Percentiles rank a stretch among this genome's conserved stretches.
Evolutionary conservation across 1,284 basidiomycete species (phyloP).

Genomic region (Chondrostereum purpureum): DNA sequence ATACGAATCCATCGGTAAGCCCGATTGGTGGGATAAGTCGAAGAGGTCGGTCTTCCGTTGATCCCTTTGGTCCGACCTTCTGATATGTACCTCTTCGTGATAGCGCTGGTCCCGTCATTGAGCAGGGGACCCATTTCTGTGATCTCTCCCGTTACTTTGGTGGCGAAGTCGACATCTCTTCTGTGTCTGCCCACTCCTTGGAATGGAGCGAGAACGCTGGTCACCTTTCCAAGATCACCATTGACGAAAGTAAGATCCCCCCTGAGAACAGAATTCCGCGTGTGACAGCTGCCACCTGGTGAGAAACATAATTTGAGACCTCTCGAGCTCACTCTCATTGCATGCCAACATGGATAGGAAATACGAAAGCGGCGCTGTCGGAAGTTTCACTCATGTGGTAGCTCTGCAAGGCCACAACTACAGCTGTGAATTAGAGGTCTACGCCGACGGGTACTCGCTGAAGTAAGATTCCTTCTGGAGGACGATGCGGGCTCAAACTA

Average conservation of each 20-base stretch:
- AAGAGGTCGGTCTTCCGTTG: constrained; percentile 51
- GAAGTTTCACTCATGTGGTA: constrained; percentile 82
- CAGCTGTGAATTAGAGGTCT: constrained; percentile 89
- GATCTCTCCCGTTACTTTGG: constrained; percentile 96
- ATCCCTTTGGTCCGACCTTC: background rate
- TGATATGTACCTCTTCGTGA: constrained; percentile 2
- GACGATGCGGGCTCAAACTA: constrained; percentile 7
- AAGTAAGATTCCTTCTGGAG: constrained; percentile 40
- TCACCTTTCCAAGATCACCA: constrained; percentile 69
- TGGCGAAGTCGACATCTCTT: constrained; percentile 87
- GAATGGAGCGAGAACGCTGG: constrained; percentile 92
- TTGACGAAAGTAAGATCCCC: constrained; percentile 76
- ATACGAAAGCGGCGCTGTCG: constrained; percentile 88
- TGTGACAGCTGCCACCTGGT: constrained; percentile 77
- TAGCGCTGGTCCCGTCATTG: constrained; percentile 87
- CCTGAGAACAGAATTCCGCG: constrained; percentile 78
- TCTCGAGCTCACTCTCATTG: no score
- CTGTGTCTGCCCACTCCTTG: constrained; percentile 81
- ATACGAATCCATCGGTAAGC: constrained; percentile 85
- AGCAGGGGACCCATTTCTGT: constrained; percentile 93
- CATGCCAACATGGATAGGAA: no score
- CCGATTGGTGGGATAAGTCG: constrained; percentile 97
- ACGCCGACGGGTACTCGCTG: constrained; percentile 81
- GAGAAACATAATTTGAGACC: no score
- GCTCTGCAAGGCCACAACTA: constrained; percentile 88